Percentiles rank a stretch among this genome's conserved stretches.
phyloP scores from a whole-genome alignment of 2,329 filamentous ascomycete species.

The Trichophyton verrucosum region DNA sequence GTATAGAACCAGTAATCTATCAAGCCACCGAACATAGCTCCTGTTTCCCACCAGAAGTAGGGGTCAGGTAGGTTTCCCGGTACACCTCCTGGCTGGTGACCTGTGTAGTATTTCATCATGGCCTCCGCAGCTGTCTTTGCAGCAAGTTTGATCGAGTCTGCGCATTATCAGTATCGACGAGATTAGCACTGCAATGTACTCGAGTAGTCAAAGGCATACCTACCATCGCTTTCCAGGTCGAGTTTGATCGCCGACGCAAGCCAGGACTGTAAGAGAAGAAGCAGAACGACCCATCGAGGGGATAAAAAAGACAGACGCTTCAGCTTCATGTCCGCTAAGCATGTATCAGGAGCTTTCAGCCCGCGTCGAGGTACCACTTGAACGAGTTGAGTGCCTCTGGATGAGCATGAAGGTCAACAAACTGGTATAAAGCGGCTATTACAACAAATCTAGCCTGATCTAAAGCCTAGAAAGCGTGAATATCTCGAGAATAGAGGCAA shows the following conservation, averaged over 20 bases:
- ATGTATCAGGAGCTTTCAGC: not conserved
- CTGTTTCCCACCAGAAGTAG: constrained; percentile 30
- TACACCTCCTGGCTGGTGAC: constrained; percentile 20
- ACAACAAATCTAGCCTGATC: not conserved
- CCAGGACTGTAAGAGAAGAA: not conserved
- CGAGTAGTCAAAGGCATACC: not conserved
- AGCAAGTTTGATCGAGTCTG: constrained; percentile 24
- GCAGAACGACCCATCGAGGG: not conserved
- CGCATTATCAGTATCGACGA: not conserved
- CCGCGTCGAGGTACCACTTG: not conserved
- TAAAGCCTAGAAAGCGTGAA: not conserved
- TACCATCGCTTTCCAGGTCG: constrained; percentile 12
- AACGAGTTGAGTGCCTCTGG: not conserved
- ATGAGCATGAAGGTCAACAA: not conserved
- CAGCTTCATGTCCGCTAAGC: not conserved
- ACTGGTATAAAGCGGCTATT: not conserved
- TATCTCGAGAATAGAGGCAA: not conserved
- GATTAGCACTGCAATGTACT: not conserved
- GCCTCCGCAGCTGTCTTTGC: constrained; percentile 23
- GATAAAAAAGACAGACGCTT: not conserved
- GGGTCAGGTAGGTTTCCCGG: constrained; percentile 24
- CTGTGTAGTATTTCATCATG: constrained; percentile 25
- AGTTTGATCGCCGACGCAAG: constrained; percentile 8
- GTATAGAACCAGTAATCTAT: constrained; percentile 82
- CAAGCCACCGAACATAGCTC: constrained; percentile 39